phyloP scores from a whole-genome alignment of 192 early-diverging fungal species.

The Obelidium mucronatum region DNA sequence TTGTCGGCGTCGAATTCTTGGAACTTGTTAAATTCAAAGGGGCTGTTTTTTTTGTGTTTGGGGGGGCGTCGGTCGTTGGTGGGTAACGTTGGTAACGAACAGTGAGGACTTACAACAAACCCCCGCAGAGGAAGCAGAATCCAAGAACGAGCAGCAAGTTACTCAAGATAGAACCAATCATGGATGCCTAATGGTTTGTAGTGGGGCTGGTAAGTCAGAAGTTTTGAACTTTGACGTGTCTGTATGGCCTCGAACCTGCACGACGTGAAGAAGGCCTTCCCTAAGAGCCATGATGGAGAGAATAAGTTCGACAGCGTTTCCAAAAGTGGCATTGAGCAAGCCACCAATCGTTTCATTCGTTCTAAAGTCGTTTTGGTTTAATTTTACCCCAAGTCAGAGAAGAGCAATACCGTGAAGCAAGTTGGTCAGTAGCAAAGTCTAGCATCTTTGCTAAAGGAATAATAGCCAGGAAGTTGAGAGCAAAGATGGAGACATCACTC shows the following conservation, averaged over 20 bases:
- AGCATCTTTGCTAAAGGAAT: constrained; percentile 90
- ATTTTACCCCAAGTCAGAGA: neutral
- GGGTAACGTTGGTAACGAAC: neutral
- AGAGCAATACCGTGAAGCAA: constrained; percentile 9
- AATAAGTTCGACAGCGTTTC: constrained; percentile 84
- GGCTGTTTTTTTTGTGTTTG: no score
- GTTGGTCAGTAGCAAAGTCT: constrained; percentile 87
- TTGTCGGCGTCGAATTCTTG: constrained; percentile 55
- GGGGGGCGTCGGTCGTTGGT: no score
- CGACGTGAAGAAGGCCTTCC: constrained; percentile 79
- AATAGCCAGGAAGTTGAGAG: constrained; percentile 88
- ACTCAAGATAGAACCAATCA: constrained; percentile 89
- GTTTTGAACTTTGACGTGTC: no score
- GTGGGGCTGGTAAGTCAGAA: no score
- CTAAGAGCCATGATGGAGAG: constrained; percentile 83
- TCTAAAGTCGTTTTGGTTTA: neutral
- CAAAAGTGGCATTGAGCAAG: constrained; percentile 80
- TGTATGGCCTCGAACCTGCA: no score
- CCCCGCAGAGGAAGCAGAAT: constrained; percentile 86
- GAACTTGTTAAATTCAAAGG: constrained; percentile 63
- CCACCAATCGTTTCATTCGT: constrained; percentile 69
- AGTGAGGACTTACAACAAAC: constrained; percentile 45
- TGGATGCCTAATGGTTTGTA: no score
- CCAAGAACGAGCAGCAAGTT: constrained; percentile 89
- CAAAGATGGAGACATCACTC: constrained; percentile 72